Evolutionary conservation across 1,284 basidiomycete species (phyloP).

Genomic region (Phenoliferia sp.): DNA sequence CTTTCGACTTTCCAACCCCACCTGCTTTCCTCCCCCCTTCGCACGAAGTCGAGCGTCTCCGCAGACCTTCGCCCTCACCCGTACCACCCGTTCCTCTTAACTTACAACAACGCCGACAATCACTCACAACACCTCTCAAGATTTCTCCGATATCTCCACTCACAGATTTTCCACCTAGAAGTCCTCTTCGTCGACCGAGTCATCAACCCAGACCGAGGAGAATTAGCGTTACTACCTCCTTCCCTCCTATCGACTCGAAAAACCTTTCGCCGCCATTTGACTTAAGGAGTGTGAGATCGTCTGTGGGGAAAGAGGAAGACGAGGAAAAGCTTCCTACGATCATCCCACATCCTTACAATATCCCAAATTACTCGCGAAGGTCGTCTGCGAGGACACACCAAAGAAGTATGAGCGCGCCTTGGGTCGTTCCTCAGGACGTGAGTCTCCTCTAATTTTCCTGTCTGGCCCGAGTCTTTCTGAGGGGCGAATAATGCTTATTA

Average conservation of each 20-base stretch:
- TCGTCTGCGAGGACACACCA: background rate
- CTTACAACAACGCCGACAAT: background rate
- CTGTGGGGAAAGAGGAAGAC: too few relatives aligned
- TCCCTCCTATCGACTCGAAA: background rate
- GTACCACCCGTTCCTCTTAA: background rate
- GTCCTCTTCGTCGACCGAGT: background rate
- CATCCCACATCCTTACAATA: background rate
- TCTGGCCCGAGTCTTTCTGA: background rate
- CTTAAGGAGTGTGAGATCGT: too few relatives aligned
- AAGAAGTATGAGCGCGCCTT: background rate
- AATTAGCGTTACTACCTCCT: background rate
- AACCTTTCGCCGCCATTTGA: background rate
- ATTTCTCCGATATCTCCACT: background rate
- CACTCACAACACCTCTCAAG: background rate
- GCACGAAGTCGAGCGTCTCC: background rate
- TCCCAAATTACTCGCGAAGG: background rate
- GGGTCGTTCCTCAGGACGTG: background rate
- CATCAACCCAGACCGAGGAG: background rate
- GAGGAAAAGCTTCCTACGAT: background rate
- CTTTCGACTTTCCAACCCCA: background rate
- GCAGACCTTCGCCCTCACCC: background rate
- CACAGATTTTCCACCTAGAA: background rate
- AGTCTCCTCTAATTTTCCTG: background rate
- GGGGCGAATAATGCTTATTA: too few relatives aligned
- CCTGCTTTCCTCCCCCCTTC: background rate